Percentiles rank a stretch among this genome's conserved stretches.
These are phyloP conservation scores for Huiozyma naganishii DNA, from an alignment of 805 yeast species.

Conservation along the genomic window DNA sequence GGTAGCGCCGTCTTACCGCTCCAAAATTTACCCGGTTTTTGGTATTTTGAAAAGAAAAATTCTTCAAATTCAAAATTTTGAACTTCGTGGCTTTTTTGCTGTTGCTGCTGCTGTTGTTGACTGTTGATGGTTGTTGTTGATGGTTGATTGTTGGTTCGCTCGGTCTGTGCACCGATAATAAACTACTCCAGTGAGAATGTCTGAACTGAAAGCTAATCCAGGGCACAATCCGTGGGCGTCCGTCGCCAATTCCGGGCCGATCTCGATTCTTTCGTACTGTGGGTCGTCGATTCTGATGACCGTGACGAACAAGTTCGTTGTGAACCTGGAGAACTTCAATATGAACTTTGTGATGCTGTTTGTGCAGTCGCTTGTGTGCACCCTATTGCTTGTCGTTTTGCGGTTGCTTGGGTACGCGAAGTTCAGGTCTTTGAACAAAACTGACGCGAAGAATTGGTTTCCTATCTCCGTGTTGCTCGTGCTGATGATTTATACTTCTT, in stretches of 20 bases:
- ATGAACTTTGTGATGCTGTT: constrained; percentile 86
- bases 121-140: too few species aligned
- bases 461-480: constrained; percentile 88
- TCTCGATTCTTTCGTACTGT: constrained; percentile 79
- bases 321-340: constrained; percentile 56
- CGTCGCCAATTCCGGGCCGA: constrained; percentile 38
- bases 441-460: constrained; percentile 91
- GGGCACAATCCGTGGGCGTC: constrained; percentile 7
- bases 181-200: constrained; percentile 11
- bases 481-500: constrained; percentile 89
- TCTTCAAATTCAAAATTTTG: too few species aligned
- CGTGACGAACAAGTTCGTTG: constrained; percentile 90
- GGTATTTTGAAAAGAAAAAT: too few species aligned
- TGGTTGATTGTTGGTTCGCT: too few species aligned
- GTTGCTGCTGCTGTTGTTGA: too few species aligned
- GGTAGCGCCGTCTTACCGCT: too few species aligned
- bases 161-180: not conserved
- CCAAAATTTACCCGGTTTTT: too few species aligned
- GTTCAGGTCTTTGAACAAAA: constrained; percentile 73
- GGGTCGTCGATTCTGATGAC: constrained; percentile 94
- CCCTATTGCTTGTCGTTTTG: constrained; percentile 57
- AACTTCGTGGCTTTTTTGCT: too few species aligned
- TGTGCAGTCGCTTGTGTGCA: constrained; percentile 80
- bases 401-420: constrained; percentile 68
- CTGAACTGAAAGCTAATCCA: constrained; percentile 18